These are phyloP conservation scores for Penicillium sp. DNA, from an alignment of 2,329 filamentous ascomycete species.

Conservation along the genomic window DNA sequence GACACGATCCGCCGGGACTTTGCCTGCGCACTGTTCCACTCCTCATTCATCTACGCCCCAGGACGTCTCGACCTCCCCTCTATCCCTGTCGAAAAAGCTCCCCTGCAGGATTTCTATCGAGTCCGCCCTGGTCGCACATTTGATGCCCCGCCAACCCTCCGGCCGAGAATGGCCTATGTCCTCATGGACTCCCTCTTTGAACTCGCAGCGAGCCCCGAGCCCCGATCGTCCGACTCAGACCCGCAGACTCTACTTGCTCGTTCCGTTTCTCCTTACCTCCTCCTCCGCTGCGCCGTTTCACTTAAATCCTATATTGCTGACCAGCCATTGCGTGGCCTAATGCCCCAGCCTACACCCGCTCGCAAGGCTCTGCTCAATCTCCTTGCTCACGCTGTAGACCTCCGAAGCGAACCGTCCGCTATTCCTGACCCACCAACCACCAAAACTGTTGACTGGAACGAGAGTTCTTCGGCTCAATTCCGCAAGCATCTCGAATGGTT, in stretches of 20 bases:
- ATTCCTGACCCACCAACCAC: slow-evolving; percentile 49
- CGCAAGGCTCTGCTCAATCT: slow-evolving; percentile 71
- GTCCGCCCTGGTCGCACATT: slow-evolving; percentile 67
- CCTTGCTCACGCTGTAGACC: slow-evolving; percentile 57
- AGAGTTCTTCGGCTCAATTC: slow-evolving; percentile 45
- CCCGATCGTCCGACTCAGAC: slow-evolving; percentile 27
- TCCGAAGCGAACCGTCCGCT: slow-evolving; percentile 64
- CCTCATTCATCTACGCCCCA: slow-evolving; percentile 70
- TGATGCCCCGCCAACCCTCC: slow-evolving; percentile 57
- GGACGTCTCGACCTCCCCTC: slow-evolving; percentile 57
- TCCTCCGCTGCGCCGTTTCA: slow-evolving; percentile 72
- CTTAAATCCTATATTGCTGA: slow-evolving; percentile 84
- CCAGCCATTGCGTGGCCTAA: slow-evolving; percentile 78
- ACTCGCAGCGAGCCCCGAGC: slow-evolving; percentile 53
- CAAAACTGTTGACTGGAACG: slow-evolving; percentile 36
- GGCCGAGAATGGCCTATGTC: slow-evolving; percentile 69
- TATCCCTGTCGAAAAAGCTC: slow-evolving; percentile 41
- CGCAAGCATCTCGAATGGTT: slow-evolving; percentile 73
- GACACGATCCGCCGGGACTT: slow-evolving; percentile 64
- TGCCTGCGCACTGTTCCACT: slow-evolving; percentile 69
- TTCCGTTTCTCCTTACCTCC: slow-evolving; percentile 71
- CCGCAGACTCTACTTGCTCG: slow-evolving; percentile 60
- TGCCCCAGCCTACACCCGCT: slow-evolving; percentile 80
- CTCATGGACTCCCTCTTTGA: slow-evolving; percentile 74
- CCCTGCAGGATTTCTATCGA: slow-evolving; percentile 58